Evolutionary conservation across 2,329 filamentous ascomycete species (phyloP), one percentile per base, ranked within the genome.

Genomic region (Neocucurbitaria cava): DNA sequence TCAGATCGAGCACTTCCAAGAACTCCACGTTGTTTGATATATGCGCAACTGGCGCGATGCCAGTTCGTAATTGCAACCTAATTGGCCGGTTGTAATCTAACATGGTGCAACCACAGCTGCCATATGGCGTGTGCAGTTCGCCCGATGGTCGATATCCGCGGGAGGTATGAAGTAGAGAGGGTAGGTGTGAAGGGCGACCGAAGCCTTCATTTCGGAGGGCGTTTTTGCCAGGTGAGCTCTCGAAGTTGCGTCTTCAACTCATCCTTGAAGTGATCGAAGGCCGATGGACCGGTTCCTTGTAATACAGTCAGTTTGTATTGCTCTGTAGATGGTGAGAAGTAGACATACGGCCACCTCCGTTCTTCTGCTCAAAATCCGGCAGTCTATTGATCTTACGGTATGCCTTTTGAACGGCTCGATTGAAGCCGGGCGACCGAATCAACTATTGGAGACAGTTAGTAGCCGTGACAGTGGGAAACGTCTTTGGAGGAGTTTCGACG

Each of bases 341-440:
- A 78, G 46, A 35, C 82, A 77, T 72, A 82, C 77, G 64, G 80
- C 81, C 61, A 76, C 77, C 10, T 72, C 78, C 52, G 46, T 73
- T 75, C 53, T 69, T 62, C 6, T 62, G 60, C 31, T 73, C 71
- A 35, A 66, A 59, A 13, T 83, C 80, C 40, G 80, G 79, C 43
- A 82, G 62, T 28, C 75, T 69, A 57, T 80, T 76, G 52, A 82
- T 76, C 52, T 71, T 72, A 55, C 75, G 76, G 44, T 85, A 83
- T 11, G 82, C 76, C 51, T 77, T 78, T 21, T 81, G 78, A 17
- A 86, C 81, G 23, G 66, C 76, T 49, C 79, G 77, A 63, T 86
- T 84, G 75, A 86, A 87, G 31, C 77, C 69, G 2, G 82, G 82
- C 49, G 81, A 85, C 48, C 75, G 73, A 38, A 86, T 77, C 49